Percentiles rank a stretch among this genome's conserved stretches.
Conservation (phyloP, 2,329 filamentous ascomycete species). For the Botrytis paeoniae region DNA sequence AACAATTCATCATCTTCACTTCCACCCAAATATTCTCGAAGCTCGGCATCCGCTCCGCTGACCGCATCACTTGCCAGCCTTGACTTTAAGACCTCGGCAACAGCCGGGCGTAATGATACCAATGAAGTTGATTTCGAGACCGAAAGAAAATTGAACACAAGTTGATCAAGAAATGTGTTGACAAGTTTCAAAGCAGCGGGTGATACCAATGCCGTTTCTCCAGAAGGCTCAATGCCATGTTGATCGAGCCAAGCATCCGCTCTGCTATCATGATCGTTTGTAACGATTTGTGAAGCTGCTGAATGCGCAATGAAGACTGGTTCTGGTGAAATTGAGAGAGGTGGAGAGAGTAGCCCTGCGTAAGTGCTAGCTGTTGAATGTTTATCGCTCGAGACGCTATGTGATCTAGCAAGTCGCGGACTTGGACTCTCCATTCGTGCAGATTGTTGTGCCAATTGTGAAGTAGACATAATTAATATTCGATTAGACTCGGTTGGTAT, state of each 20-base stretch:
- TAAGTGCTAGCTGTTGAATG: constrained; percentile 55
- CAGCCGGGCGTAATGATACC: constrained; percentile 71
- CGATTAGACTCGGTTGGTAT: background rate
- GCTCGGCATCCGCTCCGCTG: constrained; percentile 77
- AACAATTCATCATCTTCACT: constrained; percentile 70
- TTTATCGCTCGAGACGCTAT: constrained; percentile 69
- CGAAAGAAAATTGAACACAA: constrained; percentile 87
- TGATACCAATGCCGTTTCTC: constrained; percentile 70
- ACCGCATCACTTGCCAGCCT: constrained; percentile 85
- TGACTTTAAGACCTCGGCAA: constrained; percentile 82
- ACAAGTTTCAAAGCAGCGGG: constrained; percentile 70
- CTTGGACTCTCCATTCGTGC: constrained; percentile 11
- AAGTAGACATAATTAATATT: constrained; percentile 13
- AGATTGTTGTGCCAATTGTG: background rate
- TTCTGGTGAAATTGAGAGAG: constrained; percentile 66
- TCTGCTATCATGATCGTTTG: constrained; percentile 78
- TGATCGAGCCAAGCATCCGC: constrained; percentile 68
- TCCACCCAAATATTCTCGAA: constrained; percentile 81
- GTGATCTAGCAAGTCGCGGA: constrained; percentile 35
- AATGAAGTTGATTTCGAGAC: constrained; percentile 76
- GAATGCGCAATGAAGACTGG: constrained; percentile 85
- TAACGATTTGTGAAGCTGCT: constrained; percentile 88
- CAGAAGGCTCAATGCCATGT: constrained; percentile 61
- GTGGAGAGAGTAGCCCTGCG: constrained; percentile 62
- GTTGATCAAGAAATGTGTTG: constrained; percentile 90